Base-by-base conservation (phyloP, 371 early-diverging fungal genomes). In the Syncephalastrum contaminatum region DNA sequence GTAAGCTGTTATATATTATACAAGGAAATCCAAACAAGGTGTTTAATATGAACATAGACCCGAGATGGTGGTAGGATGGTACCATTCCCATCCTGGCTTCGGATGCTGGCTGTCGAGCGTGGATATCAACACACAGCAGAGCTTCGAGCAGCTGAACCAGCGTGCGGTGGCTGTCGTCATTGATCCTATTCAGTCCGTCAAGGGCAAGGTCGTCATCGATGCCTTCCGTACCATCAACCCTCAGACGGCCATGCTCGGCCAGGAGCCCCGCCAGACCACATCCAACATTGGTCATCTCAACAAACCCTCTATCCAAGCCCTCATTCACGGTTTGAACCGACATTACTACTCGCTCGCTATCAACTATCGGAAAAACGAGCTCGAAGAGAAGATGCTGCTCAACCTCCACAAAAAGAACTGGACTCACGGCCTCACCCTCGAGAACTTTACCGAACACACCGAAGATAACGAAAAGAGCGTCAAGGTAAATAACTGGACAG, bases 31-130 rank as follows among this genome's bases (percentile, higher is more conserved):
- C 10, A 22, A 21, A 13, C 5, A 10, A 39, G 16, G 4, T 54
- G 16, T 4, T 13, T 22, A 18, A 16, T 13, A 24, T 30, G 15
- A 27, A 21, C 49, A 14, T 62, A 93, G 98, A 66, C 93, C 95
- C 16, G 99, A 99, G 72, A 95, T 94, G 83, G 99, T 99, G n/a
- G 99, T 99, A 18, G 99, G 99, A 16, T 99, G 99, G 99, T 99
- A 99, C 73, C 99, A 99, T 83, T 98, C 98, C 53, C 99, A 99
- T 78, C 99, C 99, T 24, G 99, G 99, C 52, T 99, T 99, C 70
- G 99, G 99, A 19, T 99, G 99, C 84, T 99, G 99, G 99, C 87
- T 99, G 24, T 98, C 98, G 14, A 97, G 93, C 63, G 99, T 99
- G 15, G 99, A 99, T 80, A 94, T 99, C 44, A 97, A 96, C 75